Base-by-base conservation (phyloP, 2,329 filamentous ascomycete genomes). In the Fusarium nelsonii region DNA sequence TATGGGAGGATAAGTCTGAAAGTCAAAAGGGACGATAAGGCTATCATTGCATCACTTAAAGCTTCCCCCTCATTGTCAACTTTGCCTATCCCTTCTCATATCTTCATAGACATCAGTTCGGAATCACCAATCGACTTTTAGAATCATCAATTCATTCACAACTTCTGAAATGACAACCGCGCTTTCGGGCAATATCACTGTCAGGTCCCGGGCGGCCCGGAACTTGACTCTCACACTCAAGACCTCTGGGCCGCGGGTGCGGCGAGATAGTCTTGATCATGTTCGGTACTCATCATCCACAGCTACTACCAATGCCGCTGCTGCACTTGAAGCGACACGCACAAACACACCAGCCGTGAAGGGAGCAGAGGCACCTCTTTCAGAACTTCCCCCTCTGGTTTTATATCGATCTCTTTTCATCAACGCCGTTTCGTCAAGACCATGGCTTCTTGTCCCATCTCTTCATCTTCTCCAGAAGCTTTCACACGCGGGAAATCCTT, bases 371-470 rank as follows among this genome's bases (percentile, higher is more conserved):
- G 28, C 72, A 18, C 76, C 76, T 4, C 58, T 78, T 1, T 71
- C 75, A 32, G 68, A 65, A 23, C 70, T 83, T 7, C 76, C 81
- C 0, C 77, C 75, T 1, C 58, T 72, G 10, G 74, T 78, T 18
- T 74, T 83, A 8, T 75, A 82, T 8, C 73, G 81, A 55, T 83
- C 81, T 0, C 73, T 83, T 2, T 63, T 83, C 18, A 77, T 85
- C 58, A 79, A 83, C 30, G 81, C 81, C 16, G 76, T 85, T 15
- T 85, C 83, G 0, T 85, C 83, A 4, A 81, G 81, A 58, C 80
- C 79, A 26, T 76, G 74, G 53, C 76, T 83, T 2, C 76, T 83
- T 6, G 56, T 77, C 18, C 80, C 75, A 0, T 68, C 81, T 4
- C 76, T 83, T 1, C 76, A 78, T 6, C 78, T 82, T 34, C 76